A percentile compares a stretch with the other conserved stretches of the same genome.
These are phyloP conservation scores for Corynascus novoguineensis DNA, from an alignment of 495 filamentous ascomycete species.

Conservation along the genomic window DNA sequence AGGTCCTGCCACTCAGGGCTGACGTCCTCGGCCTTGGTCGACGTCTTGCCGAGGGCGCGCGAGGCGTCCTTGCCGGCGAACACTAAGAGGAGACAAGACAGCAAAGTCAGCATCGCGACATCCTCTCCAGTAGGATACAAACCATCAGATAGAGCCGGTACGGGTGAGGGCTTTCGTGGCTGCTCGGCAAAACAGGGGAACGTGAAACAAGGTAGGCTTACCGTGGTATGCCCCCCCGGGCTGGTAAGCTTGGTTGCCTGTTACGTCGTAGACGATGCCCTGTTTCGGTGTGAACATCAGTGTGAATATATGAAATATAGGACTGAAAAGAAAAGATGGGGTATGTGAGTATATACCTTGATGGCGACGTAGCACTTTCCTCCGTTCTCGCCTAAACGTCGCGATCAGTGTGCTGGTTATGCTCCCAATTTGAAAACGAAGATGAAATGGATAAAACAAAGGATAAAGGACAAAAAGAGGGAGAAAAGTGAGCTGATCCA, in stretches of 20 bases:
- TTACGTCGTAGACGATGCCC: conserved; percentile 92
- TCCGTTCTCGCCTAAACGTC: conserved; percentile 51
- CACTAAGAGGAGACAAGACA: too few relatives aligned
- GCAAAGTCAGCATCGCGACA: too few relatives aligned
- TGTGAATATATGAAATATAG: conserved; percentile 4
- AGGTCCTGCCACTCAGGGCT: conserved; percentile 79
- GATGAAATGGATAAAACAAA: background rate
- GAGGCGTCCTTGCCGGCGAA: conserved; percentile 95
- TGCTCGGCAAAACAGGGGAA: background rate
- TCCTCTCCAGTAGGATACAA: too few relatives aligned
- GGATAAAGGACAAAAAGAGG: too few relatives aligned
- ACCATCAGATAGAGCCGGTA: too few relatives aligned
- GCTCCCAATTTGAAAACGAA: background rate
- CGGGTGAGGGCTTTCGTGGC: too few relatives aligned
- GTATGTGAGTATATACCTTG: conserved; percentile 52
- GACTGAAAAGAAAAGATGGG: background rate
- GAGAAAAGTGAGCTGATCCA: too few relatives aligned
- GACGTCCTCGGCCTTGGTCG: conserved; percentile 80
- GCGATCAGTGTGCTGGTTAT: too few relatives aligned
- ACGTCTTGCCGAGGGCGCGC: conserved; percentile 77
- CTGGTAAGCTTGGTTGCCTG: conserved; percentile 76
- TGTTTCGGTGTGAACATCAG: conserved; percentile 23
- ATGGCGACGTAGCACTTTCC: conserved; percentile 87
- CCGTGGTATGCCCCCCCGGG: conserved; percentile 78
- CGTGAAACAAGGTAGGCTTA: conserved; percentile 31